A percentile compares a stretch with the other conserved stretches of the same genome.
phyloP scores from a whole-genome alignment of 2,329 filamentous ascomycete species.

The Cercospora zeae-maydis region DNA sequence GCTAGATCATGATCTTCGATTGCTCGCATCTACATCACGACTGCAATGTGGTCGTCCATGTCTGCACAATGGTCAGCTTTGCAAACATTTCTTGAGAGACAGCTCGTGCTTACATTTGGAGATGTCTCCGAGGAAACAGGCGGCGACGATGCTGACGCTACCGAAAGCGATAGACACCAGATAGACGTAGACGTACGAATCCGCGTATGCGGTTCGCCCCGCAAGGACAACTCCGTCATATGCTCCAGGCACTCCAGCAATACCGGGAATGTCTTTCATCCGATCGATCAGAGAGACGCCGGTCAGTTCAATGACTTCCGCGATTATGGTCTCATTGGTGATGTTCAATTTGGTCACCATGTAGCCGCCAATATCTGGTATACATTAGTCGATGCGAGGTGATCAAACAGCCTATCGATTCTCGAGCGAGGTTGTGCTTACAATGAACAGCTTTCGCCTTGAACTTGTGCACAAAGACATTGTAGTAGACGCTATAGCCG shows the following conservation, averaged over 20 bases:
- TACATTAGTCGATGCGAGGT: not conserved
- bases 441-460: constrained; percentile 38
- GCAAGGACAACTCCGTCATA: constrained; percentile 28
- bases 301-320: constrained; percentile 52
- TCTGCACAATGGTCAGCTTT: constrained; percentile 11
- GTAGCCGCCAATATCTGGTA: constrained; percentile 49
- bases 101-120: constrained; percentile 27
- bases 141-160: constrained; percentile 28
- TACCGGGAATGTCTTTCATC: constrained; percentile 50
- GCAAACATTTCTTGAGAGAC: constrained; percentile 39
- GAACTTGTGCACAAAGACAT: constrained; percentile 39
- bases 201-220: constrained; percentile 32
- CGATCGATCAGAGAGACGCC: constrained; percentile 50
- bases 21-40: constrained; percentile 2
- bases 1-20: not conserved
- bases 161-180: constrained; percentile 35
- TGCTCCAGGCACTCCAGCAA: constrained; percentile 47
- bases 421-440: not conserved
- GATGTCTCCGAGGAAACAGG: constrained; percentile 34
- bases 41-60: constrained; percentile 15
- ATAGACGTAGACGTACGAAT: constrained; percentile 32
- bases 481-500: constrained; percentile 43
- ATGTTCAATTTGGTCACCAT: constrained; percentile 52
- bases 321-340: constrained; percentile 41
- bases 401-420: not conserved